Conservation (phyloP, 2,329 filamentous ascomycete genomes). For the Cytospora chrysosperma region DNA sequence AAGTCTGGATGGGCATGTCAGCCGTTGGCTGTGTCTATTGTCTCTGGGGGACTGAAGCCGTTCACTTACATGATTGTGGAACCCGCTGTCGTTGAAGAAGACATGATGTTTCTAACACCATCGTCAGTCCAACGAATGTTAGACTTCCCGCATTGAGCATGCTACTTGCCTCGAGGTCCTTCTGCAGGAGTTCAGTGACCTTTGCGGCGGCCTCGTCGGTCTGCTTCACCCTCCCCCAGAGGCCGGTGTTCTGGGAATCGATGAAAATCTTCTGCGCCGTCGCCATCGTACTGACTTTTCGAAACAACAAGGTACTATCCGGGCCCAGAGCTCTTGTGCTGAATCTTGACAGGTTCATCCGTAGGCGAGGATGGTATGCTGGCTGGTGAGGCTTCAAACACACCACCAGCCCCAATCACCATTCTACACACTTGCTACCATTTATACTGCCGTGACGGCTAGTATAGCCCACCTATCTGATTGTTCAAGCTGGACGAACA, state of each 20-base stretch:
- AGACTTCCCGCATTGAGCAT: background rate
- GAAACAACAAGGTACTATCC: background rate
- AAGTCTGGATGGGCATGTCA: constrained; percentile 44
- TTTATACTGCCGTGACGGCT: constrained; percentile 1
- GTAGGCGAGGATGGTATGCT: background rate
- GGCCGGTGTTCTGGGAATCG: constrained; percentile 47
- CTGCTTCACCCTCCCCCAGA: constrained; percentile 44
- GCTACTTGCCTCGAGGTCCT: constrained; percentile 61
- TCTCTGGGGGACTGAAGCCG: background rate
- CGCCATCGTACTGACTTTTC: constrained; percentile 38
- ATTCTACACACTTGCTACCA: background rate
- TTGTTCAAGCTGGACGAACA: too few species aligned
- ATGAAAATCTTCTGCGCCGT: constrained; percentile 50
- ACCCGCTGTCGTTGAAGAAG: constrained; percentile 73
- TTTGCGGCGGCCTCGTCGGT: constrained; percentile 60
- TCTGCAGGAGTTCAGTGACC: constrained; percentile 68
- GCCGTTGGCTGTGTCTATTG: too few species aligned
- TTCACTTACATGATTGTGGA: constrained; percentile 71
- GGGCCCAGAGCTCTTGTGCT: background rate
- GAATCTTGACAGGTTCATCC: constrained; percentile 8
- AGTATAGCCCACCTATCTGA: too few species aligned
- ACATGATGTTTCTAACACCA: constrained; percentile 61
- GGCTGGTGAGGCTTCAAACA: background rate
- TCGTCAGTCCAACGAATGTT: background rate
- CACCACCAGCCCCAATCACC: background rate